These are phyloP conservation scores for Erythrobasidium yunnanense DNA, from an alignment of 768 basidiomycete genomes.

Conservation along the genomic window DNA sequence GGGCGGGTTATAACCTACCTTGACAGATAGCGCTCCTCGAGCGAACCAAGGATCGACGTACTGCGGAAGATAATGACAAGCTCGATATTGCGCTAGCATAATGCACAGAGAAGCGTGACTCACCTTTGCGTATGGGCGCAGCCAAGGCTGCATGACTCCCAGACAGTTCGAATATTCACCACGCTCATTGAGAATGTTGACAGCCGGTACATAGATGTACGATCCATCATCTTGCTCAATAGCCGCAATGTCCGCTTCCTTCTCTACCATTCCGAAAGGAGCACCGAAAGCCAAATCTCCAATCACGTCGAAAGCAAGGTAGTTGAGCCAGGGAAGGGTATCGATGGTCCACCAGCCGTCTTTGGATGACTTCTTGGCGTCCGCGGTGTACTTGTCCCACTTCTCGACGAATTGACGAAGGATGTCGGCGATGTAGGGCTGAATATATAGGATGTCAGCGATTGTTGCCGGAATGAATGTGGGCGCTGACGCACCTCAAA, in stretches of 20 bases:
- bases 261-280: constrained; percentile 76
- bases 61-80: not conserved
- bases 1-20: no score
- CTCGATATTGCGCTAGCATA: not conserved
- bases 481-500: not conserved
- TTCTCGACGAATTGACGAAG: constrained; percentile 51
- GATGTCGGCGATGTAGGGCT: constrained; percentile 52
- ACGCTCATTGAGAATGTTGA: constrained; percentile 65
- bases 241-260: constrained; percentile 51
- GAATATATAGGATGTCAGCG: constrained; percentile 74
- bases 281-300: constrained; percentile 70
- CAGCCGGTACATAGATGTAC: constrained; percentile 59
- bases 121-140: constrained; percentile 44
- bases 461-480: no score
- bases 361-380: constrained; percentile 54
- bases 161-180: constrained; percentile 77
- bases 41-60: constrained; percentile 57
- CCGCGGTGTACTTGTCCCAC: constrained; percentile 57
- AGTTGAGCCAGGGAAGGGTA: constrained; percentile 48
- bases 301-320: constrained; percentile 55
- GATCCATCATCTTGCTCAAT: constrained; percentile 36
- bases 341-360: constrained; percentile 41
- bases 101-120: not conserved
- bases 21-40: constrained; percentile 47
- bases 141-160: constrained; percentile 62